A percentile compares a stretch with the other conserved stretches of the same genome.
phyloP scores from a whole-genome alignment of 2,329 filamentous ascomycete species.

The Leptographium procerum region DNA sequence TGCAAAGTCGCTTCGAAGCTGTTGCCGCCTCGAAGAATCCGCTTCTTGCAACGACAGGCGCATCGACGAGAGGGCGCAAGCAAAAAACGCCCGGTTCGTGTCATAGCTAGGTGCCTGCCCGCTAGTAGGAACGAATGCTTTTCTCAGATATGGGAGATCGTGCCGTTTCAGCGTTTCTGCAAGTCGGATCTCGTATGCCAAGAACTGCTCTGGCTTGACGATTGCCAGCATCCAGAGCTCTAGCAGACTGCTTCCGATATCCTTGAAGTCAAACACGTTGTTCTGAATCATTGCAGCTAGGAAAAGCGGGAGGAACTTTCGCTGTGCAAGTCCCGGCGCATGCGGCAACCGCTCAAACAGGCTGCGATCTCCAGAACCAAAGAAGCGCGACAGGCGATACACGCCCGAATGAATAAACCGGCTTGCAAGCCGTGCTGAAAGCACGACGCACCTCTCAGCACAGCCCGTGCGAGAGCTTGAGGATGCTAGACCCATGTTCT shows the following conservation, averaged over 20 bases:
- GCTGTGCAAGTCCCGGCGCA: conserved; percentile 27
- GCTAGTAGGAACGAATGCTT: conserved; percentile 22
- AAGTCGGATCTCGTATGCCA: conserved; percentile 39
- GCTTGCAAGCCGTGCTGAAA: conserved; percentile 35
- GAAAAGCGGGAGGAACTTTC: conserved; percentile 40
- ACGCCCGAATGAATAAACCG: conserved; percentile 34
- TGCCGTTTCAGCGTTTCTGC: conserved; percentile 32
- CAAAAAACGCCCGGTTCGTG: conserved; percentile 37
- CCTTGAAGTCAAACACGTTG: conserved; percentile 34
- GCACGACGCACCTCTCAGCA: conserved; percentile 30
- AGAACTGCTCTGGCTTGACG: conserved; percentile 33
- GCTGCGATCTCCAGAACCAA: conserved; percentile 35
- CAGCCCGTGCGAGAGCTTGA: conserved; percentile 16
- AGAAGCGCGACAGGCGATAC: conserved; percentile 31
- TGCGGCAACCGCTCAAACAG: conserved; percentile 34
- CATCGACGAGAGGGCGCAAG: conserved; percentile 38
- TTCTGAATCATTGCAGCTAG: conserved; percentile 36
- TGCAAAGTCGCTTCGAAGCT: conserved; percentile 28
- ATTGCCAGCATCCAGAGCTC: conserved; percentile 43
- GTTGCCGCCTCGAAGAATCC: conserved; percentile 22
- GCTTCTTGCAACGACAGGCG: conserved; percentile 32
- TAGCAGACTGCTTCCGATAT: conserved; percentile 31
- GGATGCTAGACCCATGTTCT: not conserved
- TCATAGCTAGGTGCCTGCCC: conserved; percentile 32
- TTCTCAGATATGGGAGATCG: conserved; percentile 31